Base-by-base conservation (phyloP, 164 flowering plant genomes). In the Aristolochia contorta region DNA sequence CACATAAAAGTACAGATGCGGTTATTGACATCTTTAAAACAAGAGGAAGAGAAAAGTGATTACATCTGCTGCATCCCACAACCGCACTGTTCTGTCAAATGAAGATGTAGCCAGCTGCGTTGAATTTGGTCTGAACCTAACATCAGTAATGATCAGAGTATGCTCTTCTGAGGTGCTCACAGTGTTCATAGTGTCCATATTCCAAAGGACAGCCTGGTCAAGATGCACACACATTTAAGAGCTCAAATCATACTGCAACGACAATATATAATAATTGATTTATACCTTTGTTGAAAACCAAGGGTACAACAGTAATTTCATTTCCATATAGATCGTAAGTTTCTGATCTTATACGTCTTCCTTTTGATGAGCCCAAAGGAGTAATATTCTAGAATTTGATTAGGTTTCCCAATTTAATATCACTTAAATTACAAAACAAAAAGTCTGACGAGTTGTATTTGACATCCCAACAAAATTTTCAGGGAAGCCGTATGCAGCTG, bases 31-130 rank as follows among this genome's bases (percentile, higher is more conserved):
- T 18, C 19, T 18, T 18, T 49, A 18, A 49, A 49, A 20, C 19
- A 49, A 12, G 53, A 49, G 8, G 24, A 47, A 30, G 50, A 19
- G 9, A 46, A 60, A 61, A 57, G 65, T 27, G 61, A 50, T 79
- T 82, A 91, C 96, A 61, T 86, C 80, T 54, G 87, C 76, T 43
- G 96, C 97, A 85, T 91, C 85, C 97, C 97, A 91, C 37, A 91
- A 67, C 61, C 94, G 76, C 63, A 92, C 84, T 54, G 93, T 81
- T 67, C 77, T 74, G 71, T 92, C 98, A 69, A 77, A 79, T 25
- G 98, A 92, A 68, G 97, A 84, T 37, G 98, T 92, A 14, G 85
- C 90, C 47, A 92, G 69, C 70, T 91, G 96, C 64, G 92, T 75
- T 65, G 97, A 76, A 71, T 85, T 86, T 46, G 97, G 97, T 66